A percentile compares a stretch with the other conserved stretches of the same genome.
Conservation (phyloP, 345 rosid genomes). For the Citropsis articulata region DNA sequence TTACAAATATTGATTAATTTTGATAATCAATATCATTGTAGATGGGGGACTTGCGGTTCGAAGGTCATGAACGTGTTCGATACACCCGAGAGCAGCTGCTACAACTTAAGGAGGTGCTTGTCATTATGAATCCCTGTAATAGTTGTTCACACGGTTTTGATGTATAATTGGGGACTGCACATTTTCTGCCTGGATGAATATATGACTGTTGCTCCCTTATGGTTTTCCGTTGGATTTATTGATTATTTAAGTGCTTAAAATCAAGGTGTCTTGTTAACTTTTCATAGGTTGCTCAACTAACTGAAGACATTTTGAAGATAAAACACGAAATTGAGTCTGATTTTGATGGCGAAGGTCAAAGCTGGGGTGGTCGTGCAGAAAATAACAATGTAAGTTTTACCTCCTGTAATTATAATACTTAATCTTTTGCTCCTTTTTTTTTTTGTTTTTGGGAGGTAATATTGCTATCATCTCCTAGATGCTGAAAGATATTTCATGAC, state of each 20-base stretch:
- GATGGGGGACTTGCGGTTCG: slow-evolving; percentile 46
- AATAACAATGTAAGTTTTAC: slow-evolving; percentile 47
- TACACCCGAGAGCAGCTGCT: slow-evolving; percentile 72
- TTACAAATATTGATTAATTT: slow-evolving; percentile 5
- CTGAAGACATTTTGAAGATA: slow-evolving; percentile 61
- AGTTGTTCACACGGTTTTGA: neutral
- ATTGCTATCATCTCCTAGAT: too few relatives aligned
- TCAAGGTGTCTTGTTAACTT: slow-evolving; percentile 8
- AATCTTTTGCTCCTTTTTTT: neutral
- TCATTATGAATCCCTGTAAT: neutral
- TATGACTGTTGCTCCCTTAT: neutral
- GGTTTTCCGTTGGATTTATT: neutral
- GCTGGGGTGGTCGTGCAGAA: slow-evolving; percentile 51
- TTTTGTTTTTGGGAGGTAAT: neutral
- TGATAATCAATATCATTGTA: slow-evolving; percentile 15
- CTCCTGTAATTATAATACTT: neutral
- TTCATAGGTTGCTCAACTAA: slow-evolving; percentile 33
- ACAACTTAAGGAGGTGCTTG: slow-evolving; percentile 57
- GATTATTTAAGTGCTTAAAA: slow-evolving; percentile 5
- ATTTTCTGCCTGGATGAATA: neutral
- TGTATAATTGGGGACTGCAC: neutral
- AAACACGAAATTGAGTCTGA: slow-evolving; percentile 64
- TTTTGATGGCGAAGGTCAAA: slow-evolving; percentile 58
- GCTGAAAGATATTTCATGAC: too few relatives aligned
- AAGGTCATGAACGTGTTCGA: slow-evolving; percentile 55